These are phyloP conservation scores for Musa troglodytarum DNA, from an alignment of 176 grass and related monocot genomes.

Conservation along the genomic window DNA sequence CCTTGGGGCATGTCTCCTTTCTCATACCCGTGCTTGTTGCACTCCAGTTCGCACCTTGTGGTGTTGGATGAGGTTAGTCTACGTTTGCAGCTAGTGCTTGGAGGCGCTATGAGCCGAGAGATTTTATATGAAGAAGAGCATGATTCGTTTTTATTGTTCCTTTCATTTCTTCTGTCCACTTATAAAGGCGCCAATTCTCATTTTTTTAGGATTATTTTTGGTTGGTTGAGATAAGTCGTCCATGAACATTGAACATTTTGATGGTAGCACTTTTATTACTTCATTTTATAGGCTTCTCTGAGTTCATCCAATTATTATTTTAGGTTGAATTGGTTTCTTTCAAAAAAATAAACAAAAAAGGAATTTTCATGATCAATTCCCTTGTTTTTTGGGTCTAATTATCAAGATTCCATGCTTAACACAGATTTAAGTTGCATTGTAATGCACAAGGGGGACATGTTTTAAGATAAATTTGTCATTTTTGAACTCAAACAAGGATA, in stretches of 20 bases:
- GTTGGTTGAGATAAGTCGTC: background rate
- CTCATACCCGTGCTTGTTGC: background rate
- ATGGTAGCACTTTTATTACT: background rate
- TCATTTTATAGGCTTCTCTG: background rate
- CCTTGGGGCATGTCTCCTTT: background rate
- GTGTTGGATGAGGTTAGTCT: background rate
- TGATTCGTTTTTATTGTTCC: background rate
- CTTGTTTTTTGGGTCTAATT: background rate
- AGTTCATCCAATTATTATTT: background rate
- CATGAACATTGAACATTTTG: background rate
- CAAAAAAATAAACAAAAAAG: background rate
- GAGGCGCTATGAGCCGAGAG: background rate
- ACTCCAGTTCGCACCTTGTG: background rate
- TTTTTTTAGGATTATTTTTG: background rate
- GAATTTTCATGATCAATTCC: background rate
- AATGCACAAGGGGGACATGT: no score
- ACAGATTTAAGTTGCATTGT: no score
- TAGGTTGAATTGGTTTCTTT: background rate
- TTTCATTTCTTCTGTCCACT: background rate
- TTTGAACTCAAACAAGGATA: no score
- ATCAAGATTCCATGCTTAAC: background rate
- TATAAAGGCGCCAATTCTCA: background rate
- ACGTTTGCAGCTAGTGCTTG: background rate
- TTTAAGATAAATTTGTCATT: no score
- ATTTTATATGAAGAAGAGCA: background rate